Evolutionary conservation across 176 grass and related monocot genomes (phyloP).

Genomic region (Oryza glaberrima): DNA sequence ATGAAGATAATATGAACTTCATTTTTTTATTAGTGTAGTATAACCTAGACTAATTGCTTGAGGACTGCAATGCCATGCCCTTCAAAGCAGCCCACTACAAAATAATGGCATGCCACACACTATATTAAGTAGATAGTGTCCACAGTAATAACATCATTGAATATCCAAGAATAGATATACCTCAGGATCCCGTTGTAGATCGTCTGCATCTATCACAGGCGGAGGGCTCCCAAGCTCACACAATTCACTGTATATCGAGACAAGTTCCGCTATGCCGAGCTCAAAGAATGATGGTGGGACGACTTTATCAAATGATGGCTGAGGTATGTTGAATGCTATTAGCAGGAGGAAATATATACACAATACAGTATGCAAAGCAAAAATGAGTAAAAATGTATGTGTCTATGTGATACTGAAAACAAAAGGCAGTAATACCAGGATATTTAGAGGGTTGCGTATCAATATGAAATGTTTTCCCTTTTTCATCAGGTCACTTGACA

Average conservation of each 20-base stretch:
- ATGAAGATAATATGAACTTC: background rate
- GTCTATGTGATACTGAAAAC: background rate
- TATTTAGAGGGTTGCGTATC: slow-evolving; percentile 88
- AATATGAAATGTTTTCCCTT: slow-evolving; percentile 98
- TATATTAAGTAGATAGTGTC: background rate
- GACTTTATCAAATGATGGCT: slow-evolving; percentile 94
- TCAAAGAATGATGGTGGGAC: slow-evolving; percentile 83
- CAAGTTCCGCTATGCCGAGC: slow-evolving; percentile 84
- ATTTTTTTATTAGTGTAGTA: slow-evolving; percentile 9
- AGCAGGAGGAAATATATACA: slow-evolving; percentile 17
- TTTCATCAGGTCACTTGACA: slow-evolving; percentile 78
- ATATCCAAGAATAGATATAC: slow-evolving; percentile 47
- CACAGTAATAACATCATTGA: slow-evolving; percentile 13
- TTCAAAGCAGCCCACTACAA: slow-evolving; percentile 27
- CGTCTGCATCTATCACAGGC: slow-evolving; percentile 94
- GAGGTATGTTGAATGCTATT: slow-evolving; percentile 37
- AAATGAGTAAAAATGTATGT: slow-evolving; percentile 4
- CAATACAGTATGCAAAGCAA: background rate
- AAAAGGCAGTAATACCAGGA: slow-evolving; percentile 64
- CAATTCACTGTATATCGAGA: slow-evolving; percentile 87
- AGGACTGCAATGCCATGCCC: slow-evolving; percentile 11
- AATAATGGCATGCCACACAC: background rate
- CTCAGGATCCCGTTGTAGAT: slow-evolving; percentile 80
- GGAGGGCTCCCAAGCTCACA: slow-evolving; percentile 72
- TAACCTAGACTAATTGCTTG: slow-evolving; percentile 22